Conservation (phyloP, 305 asterid genomes). For the Fraxinus platypoda region DNA sequence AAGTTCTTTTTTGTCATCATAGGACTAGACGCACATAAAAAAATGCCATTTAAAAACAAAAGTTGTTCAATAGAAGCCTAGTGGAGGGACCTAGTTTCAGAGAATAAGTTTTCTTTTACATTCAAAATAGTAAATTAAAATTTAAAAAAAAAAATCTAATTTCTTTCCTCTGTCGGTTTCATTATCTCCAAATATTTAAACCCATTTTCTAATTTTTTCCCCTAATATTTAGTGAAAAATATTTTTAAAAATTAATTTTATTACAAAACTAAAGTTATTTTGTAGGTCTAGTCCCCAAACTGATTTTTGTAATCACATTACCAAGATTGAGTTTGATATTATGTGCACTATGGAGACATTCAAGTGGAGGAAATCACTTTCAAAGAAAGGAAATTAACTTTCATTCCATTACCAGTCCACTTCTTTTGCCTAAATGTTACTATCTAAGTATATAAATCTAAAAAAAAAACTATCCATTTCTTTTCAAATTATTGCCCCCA, state of each 20-base stretch:
- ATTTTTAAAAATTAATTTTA: not conserved
- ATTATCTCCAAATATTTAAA: not conserved
- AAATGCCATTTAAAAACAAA: not conserved
- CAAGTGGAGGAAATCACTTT: slow-evolving; percentile 36
- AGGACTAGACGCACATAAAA: not conserved
- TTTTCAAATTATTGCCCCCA: slow-evolving; percentile 34
- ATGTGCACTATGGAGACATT: slow-evolving; percentile 34
- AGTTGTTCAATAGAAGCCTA: not conserved
- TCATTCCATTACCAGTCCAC: slow-evolving; percentile 35
- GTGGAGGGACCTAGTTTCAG: not conserved
- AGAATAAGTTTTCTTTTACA: not conserved
- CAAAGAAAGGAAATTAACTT: slow-evolving; percentile 37
- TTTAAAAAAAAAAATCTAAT: not conserved
- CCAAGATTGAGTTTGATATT: slow-evolving; percentile 22
- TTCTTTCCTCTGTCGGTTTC: not conserved
- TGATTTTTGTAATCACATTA: not conserved
- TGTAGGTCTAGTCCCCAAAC: not conserved
- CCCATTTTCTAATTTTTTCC: not conserved
- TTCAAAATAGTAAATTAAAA: not conserved
- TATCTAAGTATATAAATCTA: slow-evolving; percentile 20
- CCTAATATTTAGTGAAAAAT: not conserved
- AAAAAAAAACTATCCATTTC: slow-evolving; percentile 18
- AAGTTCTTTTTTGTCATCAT: not conserved
- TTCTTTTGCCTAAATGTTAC: slow-evolving; percentile 22
- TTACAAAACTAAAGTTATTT: not conserved